Evolutionary conservation across 1,139 yeast genomes (phyloP).

Genomic region (Suhomyces ambrosiae): DNA sequence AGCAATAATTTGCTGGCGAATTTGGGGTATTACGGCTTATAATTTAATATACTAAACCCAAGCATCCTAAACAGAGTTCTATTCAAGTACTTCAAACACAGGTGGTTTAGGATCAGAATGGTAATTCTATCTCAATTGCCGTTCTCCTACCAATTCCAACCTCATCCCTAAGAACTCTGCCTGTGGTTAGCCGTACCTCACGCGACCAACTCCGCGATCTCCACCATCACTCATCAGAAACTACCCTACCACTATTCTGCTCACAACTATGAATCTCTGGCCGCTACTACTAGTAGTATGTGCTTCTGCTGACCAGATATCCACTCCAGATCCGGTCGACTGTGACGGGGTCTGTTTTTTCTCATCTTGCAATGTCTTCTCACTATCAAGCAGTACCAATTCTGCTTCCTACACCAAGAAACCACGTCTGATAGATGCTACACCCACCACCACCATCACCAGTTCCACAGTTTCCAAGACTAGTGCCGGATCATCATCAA

Average conservation of each 20-base stretch:
- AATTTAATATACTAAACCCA: too few species aligned
- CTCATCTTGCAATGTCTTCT: conserved; percentile 3
- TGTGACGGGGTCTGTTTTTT: background rate
- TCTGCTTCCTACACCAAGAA: background rate
- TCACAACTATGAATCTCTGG: conserved; percentile 1
- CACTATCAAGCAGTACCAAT: conserved; percentile 2
- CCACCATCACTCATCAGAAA: background rate
- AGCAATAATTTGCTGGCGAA: too few species aligned
- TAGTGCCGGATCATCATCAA: too few species aligned
- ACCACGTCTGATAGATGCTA: background rate
- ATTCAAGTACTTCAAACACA: too few species aligned
- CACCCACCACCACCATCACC: conserved; percentile 1
- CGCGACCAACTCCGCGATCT: too few species aligned
- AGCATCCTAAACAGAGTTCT: too few species aligned
- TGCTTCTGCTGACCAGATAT: background rate
- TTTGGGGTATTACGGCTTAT: too few species aligned
- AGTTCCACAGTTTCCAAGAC: background rate
- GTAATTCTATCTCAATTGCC: too few species aligned
- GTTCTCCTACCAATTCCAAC: too few species aligned
- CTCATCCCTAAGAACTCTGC: too few species aligned
- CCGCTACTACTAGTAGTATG: background rate
- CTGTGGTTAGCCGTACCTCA: too few species aligned
- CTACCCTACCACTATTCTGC: background rate
- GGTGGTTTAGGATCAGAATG: too few species aligned
- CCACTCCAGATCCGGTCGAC: background rate